Evolutionary conservation across 306 rosid species (phyloP).

Genomic region (Mucuna pruriens): DNA sequence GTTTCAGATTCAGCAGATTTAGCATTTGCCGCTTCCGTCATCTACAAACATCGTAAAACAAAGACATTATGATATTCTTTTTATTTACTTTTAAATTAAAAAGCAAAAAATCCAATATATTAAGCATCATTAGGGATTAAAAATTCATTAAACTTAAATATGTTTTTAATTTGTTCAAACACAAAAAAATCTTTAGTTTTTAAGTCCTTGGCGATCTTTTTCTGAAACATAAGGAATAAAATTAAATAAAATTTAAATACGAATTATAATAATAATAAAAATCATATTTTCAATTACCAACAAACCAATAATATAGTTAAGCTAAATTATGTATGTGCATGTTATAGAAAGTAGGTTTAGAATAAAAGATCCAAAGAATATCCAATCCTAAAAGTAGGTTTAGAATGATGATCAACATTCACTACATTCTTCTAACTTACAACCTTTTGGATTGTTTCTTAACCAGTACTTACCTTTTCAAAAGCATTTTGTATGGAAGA

Average conservation of each 20-base stretch:
- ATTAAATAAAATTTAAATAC: background rate
- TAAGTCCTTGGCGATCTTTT: background rate
- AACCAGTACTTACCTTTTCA: slow-evolving; percentile 51
- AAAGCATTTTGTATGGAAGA: slow-evolving; percentile 66
- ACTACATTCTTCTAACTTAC: background rate
- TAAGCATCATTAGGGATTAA: background rate
- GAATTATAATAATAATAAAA: background rate
- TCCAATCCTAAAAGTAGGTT: too few relatives aligned
- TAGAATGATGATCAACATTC: too few relatives aligned
- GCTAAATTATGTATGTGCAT: background rate
- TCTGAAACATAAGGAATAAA: background rate
- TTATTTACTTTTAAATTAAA: background rate
- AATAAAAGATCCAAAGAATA: too few relatives aligned
- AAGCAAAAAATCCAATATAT: background rate
- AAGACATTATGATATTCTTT: background rate
- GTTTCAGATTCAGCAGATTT: slow-evolving; percentile 37
- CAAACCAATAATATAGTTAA: background rate
- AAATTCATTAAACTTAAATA: background rate
- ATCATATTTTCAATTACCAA: background rate
- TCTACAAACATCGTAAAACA: slow-evolving; percentile 42
- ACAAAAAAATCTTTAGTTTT: background rate
- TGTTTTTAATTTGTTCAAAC: background rate
- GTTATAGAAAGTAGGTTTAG: too few relatives aligned
- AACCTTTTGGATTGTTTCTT: background rate
- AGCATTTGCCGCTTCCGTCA: slow-evolving; percentile 49